These are phyloP conservation scores for Senna tora DNA, from an alignment of 306 rosid genomes.

Conservation along the genomic window DNA sequence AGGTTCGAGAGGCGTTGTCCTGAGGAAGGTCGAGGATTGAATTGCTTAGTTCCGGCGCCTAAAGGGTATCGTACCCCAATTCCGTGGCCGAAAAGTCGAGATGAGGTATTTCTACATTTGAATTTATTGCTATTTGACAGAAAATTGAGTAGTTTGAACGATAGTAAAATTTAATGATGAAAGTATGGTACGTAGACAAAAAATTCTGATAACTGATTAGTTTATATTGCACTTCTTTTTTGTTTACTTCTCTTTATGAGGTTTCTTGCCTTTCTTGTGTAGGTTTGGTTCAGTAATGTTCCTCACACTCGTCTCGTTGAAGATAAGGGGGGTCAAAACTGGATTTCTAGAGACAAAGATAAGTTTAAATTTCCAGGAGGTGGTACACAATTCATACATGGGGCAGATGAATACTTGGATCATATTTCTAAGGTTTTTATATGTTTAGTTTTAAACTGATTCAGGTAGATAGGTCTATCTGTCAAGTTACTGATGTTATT, in stretches of 20 bases:
- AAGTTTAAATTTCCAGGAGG: conserved; percentile 97
- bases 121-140: background rate
- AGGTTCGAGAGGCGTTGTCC: conserved; percentile 89
- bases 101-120: conserved; percentile 61
- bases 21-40: conserved; percentile 49
- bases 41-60: conserved; percentile 93
- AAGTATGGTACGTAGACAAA: background rate
- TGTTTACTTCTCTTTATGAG: background rate
- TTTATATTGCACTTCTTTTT: background rate
- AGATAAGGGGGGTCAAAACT: conserved; percentile 97
- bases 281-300: conserved; percentile 93
- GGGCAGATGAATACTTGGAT: conserved; percentile 88
- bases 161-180: background rate
- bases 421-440: conserved; percentile 72
- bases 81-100: conserved; percentile 93
- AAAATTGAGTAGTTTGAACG: background rate
- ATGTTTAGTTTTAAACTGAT: conserved; percentile 19
- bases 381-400: conserved; percentile 96
- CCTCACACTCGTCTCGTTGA: conserved; percentile 94
- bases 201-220: background rate
- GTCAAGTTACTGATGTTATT: conserved; percentile 40
- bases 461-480: conserved; percentile 19
- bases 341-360: conserved; percentile 69
- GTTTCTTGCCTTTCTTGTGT: conserved; percentile 22
- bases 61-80: conserved; percentile 72